phyloP scores from a whole-genome alignment of 2,329 filamentous ascomycete species.

The Nemania abortiva region DNA sequence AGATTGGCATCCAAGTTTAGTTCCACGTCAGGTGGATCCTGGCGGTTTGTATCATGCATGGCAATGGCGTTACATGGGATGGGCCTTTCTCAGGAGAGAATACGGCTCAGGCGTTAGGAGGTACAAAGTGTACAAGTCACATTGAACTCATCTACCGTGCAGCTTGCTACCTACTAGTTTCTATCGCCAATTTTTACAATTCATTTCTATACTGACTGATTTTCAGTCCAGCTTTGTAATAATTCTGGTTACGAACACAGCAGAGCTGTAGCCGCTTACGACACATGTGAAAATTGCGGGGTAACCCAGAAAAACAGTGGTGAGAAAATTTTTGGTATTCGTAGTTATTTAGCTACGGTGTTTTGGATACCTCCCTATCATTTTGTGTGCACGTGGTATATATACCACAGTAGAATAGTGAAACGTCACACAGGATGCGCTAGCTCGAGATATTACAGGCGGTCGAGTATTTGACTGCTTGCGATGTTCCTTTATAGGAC shows the following conservation, averaged over 20 bases:
- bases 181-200: not conserved
- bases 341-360: conserved; percentile 39
- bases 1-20: not conserved
- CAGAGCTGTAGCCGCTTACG: not conserved
- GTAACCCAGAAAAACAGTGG: conserved; percentile 2
- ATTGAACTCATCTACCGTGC: not conserved
- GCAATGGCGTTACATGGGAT: conserved; percentile 36
- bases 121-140: not conserved
- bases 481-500: conserved; percentile 55
- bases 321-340: conserved; percentile 38
- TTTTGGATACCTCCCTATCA: conserved; percentile 26
- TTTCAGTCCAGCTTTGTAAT: not conserved
- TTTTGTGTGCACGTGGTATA: conserved; percentile 33
- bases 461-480: conserved; percentile 22
- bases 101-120: conserved; percentile 27
- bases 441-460: conserved; percentile 44
- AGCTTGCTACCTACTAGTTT: conserved; percentile 1
- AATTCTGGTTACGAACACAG: not conserved
- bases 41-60: conserved; percentile 35
- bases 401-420: conserved; percentile 30
- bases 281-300: not conserved
- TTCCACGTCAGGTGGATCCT: not conserved
- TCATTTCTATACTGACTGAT: not conserved
- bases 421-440: conserved; percentile 33
- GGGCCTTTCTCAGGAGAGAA: conserved; percentile 10